These are phyloP conservation scores for Alternaria ventricosa DNA, from an alignment of 2,329 filamentous ascomycete genomes.

Conservation along the genomic window DNA sequence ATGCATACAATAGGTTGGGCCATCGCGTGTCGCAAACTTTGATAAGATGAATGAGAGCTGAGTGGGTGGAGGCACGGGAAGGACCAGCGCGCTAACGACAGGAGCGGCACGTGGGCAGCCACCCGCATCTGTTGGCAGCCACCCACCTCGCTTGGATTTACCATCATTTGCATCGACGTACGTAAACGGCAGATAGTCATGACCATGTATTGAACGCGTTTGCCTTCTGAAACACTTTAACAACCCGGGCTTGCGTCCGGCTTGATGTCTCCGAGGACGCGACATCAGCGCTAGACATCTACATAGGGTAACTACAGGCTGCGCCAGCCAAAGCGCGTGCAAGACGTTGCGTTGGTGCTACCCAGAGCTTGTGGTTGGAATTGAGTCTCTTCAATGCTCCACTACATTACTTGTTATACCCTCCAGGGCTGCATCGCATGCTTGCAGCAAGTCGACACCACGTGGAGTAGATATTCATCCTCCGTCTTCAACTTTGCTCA, in stretches of 20 bases:
- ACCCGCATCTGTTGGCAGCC: background rate
- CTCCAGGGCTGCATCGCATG: too few relatives aligned
- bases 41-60: background rate
- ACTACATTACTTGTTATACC: too few relatives aligned
- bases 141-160: background rate
- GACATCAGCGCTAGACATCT: background rate
- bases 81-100: background rate
- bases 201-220: background rate
- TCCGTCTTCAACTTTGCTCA: background rate
- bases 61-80: background rate
- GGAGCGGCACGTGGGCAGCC: background rate
- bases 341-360: background rate
- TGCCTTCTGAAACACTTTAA: background rate
- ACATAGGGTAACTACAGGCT: background rate
- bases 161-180: background rate
- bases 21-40: background rate
- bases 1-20: background rate
- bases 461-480: background rate
- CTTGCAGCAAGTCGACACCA: too few relatives aligned
- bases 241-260: background rate
- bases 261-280: background rate
- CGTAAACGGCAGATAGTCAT: background rate
- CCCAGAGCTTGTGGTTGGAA: too few relatives aligned
- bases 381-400: too few relatives aligned
- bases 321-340: background rate